Evolutionary conservation across 2,329 filamentous ascomycete genomes (phyloP), one percentile per base, ranked within the genome.

Genomic region (Exophiala aquamarina): DNA sequence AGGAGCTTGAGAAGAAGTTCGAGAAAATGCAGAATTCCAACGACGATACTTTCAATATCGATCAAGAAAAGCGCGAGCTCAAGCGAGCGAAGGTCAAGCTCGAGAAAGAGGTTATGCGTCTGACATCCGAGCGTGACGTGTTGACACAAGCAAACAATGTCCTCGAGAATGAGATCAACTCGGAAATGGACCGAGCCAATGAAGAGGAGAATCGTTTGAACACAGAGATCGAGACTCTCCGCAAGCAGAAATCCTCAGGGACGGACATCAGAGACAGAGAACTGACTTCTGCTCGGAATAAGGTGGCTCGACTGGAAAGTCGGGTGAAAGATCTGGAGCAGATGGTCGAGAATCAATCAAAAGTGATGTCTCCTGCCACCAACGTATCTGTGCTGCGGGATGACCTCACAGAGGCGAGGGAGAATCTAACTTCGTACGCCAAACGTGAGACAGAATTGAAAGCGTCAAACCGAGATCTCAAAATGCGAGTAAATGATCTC

Each of bases 21-120:
- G 73, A 75, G 35, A 73, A 74, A 18, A 63, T 72, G 51, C 72
- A 79, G 31, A 75, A 78, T 44, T 79, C 78, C 39, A 76, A 76
- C 21, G 70, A 72, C 44, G 79, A 83, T 48, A 79, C 76, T 1
- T 76, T 81, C 56, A 77, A 76, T 10, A 64, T 86, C 36, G 84
- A 88, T 56, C 79, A 83, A 51, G 86, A 89, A 60, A 82, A 84
- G 54, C 69, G 85, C 36, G 83, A 88, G 44, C 70, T 89, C 18
- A 81, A 83, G 14, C 81, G 82, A 20, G 70, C 79, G n/a, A 86
- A 84, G 61, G 70, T 82, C 52, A 84, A 82, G 59, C 74, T 87
- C 14, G 85, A 89, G 54, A 77, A 72, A 50, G 85, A 89, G 59
- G 71, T 86, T 13, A 79, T 81, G 33, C 75, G 82, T 10, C 69